Evolutionary conservation across 169 alveolate species (phyloP), one percentile per base, ranked within the genome.

Genomic region (Eimeria falciformis): DNA sequence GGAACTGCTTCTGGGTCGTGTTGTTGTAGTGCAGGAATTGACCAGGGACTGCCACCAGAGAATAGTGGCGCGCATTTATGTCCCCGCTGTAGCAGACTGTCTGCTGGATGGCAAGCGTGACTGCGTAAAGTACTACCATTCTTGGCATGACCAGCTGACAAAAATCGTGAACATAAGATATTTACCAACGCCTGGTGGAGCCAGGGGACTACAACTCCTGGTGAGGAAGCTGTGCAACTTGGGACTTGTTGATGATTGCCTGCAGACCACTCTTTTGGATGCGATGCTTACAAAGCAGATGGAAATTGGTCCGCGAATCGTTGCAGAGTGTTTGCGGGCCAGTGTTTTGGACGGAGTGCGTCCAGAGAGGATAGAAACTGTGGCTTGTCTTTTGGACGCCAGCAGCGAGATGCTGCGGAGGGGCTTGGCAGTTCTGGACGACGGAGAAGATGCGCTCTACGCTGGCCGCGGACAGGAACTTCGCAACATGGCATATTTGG

Each of bases 11-110:
- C 29, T 71, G 27, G 83, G 83, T 23, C 53, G 83, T 14, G 56
- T 71, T 46, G 83, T 71, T 0, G 58, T 71, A 21, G 83, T 71
- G 83, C 18, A 71, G 78, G 12, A 21, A 14, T 66, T 66, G 78
- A 46, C 47, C 21, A 1, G 33, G 0, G 25, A 37, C 29, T 0
- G 27, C 29, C 2, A 18, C 25, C 11, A 71, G 5, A 5, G 58
- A 43, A 25, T 43, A 14, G 58, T 71, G 0, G 83, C 29, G 29
- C 56, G 83, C 4, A 27, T 71, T 3, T 43, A 37, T 9, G 56
- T 71, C 5, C 58, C 83, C 2, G 83, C 58, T 0, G 83, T 71
- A 0, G 29, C 83, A 17, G 83, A 71, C 27, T 1, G 3, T 27
- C 56, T 71, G 83, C 5, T 14, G 7, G 56, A 33, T 5, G 55